A percentile compares a stretch with the other conserved stretches of the same genome.
phyloP scores from a whole-genome alignment of 2,329 filamentous ascomycete genomes.

The Ceratocystis smalleyi region DNA sequence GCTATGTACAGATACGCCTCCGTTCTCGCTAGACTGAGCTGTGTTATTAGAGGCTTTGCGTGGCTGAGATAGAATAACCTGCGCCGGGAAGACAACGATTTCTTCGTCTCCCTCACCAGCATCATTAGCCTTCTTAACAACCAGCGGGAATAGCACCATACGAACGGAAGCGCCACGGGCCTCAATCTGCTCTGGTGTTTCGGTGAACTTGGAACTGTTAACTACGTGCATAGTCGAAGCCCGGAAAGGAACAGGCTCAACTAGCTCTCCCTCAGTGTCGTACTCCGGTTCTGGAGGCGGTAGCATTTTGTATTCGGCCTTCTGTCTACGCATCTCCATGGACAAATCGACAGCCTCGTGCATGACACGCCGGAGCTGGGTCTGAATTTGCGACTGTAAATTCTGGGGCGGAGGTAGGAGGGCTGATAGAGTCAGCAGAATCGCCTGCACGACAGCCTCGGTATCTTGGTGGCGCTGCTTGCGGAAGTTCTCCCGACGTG shows the following conservation, averaged over 20 bases:
- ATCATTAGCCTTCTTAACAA: slow-evolving; percentile 92
- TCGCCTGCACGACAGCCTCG: slow-evolving; percentile 76
- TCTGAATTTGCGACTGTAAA: slow-evolving; percentile 63
- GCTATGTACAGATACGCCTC: slow-evolving; percentile 27
- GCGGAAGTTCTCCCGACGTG: slow-evolving; percentile 63
- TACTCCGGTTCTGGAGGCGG: slow-evolving; percentile 90
- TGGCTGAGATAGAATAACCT: slow-evolving; percentile 62
- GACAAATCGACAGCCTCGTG: slow-evolving; percentile 77
- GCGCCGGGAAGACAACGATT: slow-evolving; percentile 86
- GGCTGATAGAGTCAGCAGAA: slow-evolving; percentile 67
- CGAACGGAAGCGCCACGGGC: slow-evolving; percentile 62
- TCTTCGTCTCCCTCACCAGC: slow-evolving; percentile 77
- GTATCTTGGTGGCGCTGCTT: slow-evolving; percentile 77
- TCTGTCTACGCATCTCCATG: slow-evolving; percentile 93
- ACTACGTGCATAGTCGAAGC: slow-evolving; percentile 70
- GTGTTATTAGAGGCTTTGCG: slow-evolving; percentile 25
- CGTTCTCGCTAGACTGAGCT: slow-evolving; percentile 38
- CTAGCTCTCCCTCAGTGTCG: slow-evolving; percentile 78
- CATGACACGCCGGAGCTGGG: slow-evolving; percentile 76
- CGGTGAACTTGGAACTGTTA: slow-evolving; percentile 48
- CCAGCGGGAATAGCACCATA: slow-evolving; percentile 85
- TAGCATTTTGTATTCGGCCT: slow-evolving; percentile 96
- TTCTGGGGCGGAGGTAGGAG: slow-evolving; percentile 77
- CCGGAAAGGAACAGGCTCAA: slow-evolving; percentile 80
- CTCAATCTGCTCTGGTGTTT: slow-evolving; percentile 65